Percentiles rank a stretch among this genome's conserved stretches.
phyloP scores from a whole-genome alignment of 208 protist species.

The Leishmania aethiopica region DNA sequence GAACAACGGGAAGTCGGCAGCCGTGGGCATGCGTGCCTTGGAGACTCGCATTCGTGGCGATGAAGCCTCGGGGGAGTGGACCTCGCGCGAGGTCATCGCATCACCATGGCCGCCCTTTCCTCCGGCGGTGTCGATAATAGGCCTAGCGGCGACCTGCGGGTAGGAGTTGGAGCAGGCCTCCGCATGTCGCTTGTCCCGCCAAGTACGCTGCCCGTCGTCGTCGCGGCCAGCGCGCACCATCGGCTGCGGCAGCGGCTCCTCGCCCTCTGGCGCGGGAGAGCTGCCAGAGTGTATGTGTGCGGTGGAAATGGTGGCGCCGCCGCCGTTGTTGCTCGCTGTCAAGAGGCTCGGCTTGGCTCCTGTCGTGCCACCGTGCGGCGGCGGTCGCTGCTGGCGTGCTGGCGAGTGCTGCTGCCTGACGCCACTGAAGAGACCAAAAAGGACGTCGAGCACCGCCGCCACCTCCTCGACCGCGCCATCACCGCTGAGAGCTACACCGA shows the following conservation, averaged over 20 bases:
- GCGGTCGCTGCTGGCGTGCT: background rate
- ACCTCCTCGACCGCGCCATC: conserved; percentile 1
- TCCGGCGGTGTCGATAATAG: background rate
- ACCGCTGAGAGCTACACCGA: background rate
- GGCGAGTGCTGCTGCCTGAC: background rate
- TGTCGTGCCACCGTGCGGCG: background rate
- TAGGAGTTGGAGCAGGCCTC: background rate
- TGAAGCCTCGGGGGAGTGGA: background rate
- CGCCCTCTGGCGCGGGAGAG: background rate
- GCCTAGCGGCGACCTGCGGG: background rate
- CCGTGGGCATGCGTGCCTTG: too few relatives aligned
- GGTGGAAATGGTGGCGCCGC: background rate
- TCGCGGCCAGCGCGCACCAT: background rate
- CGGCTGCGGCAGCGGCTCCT: background rate
- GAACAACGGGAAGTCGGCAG: background rate
- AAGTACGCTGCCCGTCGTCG: background rate
- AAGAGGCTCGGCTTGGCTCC: conserved; percentile 10
- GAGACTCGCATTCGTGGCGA: background rate
- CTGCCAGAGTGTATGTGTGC: background rate
- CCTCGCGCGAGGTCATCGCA: background rate
- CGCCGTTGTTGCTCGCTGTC: background rate
- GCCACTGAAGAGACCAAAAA: conserved; percentile 15
- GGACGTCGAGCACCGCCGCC: conserved; percentile 2
- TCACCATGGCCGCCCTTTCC: background rate
- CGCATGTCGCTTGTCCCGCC: background rate